These are phyloP conservation scores for Apophysomyces trapeziformis DNA, from an alignment of 371 early-diverging fungal genomes.

Conservation along the genomic window DNA sequence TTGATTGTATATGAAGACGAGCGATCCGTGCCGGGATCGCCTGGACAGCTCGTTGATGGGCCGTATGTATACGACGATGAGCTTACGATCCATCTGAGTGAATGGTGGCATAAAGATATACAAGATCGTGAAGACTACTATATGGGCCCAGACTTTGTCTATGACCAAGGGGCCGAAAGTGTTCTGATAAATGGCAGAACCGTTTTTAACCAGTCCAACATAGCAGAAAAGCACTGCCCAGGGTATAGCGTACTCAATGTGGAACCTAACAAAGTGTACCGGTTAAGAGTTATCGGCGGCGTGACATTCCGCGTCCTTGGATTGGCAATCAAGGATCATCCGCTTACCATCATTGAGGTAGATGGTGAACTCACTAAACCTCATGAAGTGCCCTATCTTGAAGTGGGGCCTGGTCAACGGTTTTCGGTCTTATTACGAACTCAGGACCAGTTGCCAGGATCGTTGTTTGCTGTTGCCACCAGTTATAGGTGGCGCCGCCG, in stretches of 20 bases:
- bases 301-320: constrained; percentile 37
- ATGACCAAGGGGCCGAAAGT: constrained; percentile 30
- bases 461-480: constrained; percentile 32
- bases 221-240: constrained; percentile 18
- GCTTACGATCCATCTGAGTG: constrained; percentile 38
- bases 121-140: constrained; percentile 23
- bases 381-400: constrained; percentile 29
- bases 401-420: constrained; percentile 43
- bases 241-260: constrained; percentile 34
- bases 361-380: constrained; percentile 41
- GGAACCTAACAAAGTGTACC: constrained; percentile 33
- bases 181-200: constrained; percentile 39
- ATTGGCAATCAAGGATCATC: constrained; percentile 32
- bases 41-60: constrained; percentile 17
- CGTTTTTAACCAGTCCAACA: constrained; percentile 17
- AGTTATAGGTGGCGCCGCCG: constrained; percentile 26
- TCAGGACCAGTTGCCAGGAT: constrained; percentile 9
- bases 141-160: constrained; percentile 22
- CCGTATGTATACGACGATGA: constrained; percentile 52
- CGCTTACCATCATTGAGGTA: constrained; percentile 42
- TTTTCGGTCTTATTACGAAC: constrained; percentile 39
- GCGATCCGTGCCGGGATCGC: constrained; percentile 16
- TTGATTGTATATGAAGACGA: constrained; percentile 51
- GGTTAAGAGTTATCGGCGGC: constrained; percentile 40
- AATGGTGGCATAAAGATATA: constrained; percentile 49